Conservation (phyloP, 2,329 filamentous ascomycete genomes). For the Dactylellina drechsleri region DNA sequence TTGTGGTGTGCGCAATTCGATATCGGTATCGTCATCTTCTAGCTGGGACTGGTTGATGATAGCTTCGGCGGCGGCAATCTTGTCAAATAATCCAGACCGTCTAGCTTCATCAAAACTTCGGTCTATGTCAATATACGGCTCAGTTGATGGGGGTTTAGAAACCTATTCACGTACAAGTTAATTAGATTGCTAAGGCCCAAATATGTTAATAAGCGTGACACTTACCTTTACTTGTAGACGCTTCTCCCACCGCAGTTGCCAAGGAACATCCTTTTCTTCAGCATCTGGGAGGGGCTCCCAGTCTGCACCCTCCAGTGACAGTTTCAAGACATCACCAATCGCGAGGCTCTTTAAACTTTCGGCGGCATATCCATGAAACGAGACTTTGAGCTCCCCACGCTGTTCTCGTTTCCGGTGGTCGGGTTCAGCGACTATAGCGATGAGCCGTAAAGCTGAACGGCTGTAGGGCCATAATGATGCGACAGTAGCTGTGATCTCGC, state of each 20-base stretch:
- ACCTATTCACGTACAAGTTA: conserved; percentile 19
- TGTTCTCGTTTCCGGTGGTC: conserved; percentile 51
- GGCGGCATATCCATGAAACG: conserved; percentile 56
- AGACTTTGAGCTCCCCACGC: conserved; percentile 56
- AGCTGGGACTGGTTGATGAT: conserved; percentile 44
- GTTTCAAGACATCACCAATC: conserved; percentile 57
- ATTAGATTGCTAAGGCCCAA: neutral
- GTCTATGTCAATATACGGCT: conserved; percentile 46
- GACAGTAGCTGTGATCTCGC: conserved; percentile 56
- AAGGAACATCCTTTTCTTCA: conserved; percentile 49
- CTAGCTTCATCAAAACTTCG: conserved; percentile 33
- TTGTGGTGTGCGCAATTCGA: conserved; percentile 23
- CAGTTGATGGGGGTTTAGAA: conserved; percentile 21
- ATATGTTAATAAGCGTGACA: neutral
- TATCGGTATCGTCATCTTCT: conserved; percentile 14
- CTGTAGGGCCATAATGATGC: conserved; percentile 58
- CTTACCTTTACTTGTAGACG: conserved; percentile 39
- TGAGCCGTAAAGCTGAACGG: conserved; percentile 55
- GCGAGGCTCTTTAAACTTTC: conserved; percentile 52
- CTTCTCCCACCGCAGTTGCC: conserved; percentile 53
- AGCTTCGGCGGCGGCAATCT: conserved; percentile 40
- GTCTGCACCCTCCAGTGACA: conserved; percentile 56
- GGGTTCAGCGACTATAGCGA: conserved; percentile 55
- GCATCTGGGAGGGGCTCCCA: conserved; percentile 36
- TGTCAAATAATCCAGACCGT: conserved; percentile 36